These are phyloP conservation scores for Eucalyptus regnans DNA, from an alignment of 345 rosid species.

Conservation along the genomic window DNA sequence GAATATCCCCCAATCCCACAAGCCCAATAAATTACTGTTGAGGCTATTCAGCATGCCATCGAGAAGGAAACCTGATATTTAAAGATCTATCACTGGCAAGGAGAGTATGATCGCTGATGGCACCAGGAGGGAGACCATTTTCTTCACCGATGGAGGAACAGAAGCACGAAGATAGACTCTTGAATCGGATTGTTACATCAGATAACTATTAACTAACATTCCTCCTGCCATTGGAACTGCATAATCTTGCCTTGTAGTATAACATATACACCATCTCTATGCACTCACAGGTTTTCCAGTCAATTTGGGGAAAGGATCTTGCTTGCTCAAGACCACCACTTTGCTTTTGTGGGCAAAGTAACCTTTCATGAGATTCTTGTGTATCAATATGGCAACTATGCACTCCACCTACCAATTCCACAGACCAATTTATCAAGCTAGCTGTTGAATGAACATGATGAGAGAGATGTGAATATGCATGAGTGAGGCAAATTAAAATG, in stretches of 20 bases:
- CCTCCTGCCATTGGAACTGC: neutral
- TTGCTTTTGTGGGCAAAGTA: conserved; percentile 95
- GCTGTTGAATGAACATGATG: neutral
- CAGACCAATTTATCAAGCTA: neutral
- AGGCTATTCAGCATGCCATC: neutral
- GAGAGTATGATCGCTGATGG: neutral
- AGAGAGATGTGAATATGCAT: neutral
- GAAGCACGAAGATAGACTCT: neutral
- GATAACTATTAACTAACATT: neutral
- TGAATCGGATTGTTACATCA: neutral
- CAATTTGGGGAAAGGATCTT: conserved; percentile 84
- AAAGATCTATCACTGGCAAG: neutral
- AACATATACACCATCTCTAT: conserved; percentile 6
- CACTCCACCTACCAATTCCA: conserved; percentile 64
- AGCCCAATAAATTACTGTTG: neutral
- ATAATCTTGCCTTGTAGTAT: neutral
- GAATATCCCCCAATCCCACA: neutral
- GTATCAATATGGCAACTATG: conserved; percentile 70
- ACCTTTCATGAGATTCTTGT: conserved; percentile 85
- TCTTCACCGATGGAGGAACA: neutral
- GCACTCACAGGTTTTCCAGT: conserved; percentile 71
- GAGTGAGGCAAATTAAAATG: neutral
- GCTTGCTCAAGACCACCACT: conserved; percentile 94
- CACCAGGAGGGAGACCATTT: neutral
- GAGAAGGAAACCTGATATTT: neutral